Conservation (phyloP, 1,284 basidiomycete genomes). For the Anthracocystis panici-leucophaei region DNA sequence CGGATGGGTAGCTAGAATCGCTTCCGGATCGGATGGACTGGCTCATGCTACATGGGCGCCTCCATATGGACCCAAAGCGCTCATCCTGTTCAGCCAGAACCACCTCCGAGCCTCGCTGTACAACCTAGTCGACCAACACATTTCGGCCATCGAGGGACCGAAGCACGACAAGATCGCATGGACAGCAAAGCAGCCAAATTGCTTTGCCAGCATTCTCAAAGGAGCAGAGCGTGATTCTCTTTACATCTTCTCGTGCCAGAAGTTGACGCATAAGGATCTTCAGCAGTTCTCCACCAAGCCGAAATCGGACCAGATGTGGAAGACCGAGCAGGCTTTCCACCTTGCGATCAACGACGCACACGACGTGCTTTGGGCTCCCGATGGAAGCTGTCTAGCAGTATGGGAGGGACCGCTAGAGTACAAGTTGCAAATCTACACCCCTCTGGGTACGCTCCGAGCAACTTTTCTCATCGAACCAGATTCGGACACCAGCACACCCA, state of each 20-base stretch:
- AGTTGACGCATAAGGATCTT: conserved; percentile 20
- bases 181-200: conserved; percentile 36
- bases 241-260: conserved; percentile 36
- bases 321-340: conserved; percentile 78
- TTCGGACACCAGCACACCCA: conserved; percentile 26
- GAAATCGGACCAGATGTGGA: conserved; percentile 38
- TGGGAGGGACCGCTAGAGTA: conserved; percentile 83
- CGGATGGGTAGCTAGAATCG: conserved; percentile 61
- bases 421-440: conserved; percentile 80
- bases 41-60: conserved; percentile 55
- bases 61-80: conserved; percentile 40
- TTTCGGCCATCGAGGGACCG: conserved; percentile 50
- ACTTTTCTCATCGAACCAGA: conserved; percentile 73
- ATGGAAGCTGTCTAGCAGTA: conserved; percentile 81
- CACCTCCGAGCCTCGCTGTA: conserved; percentile 45
- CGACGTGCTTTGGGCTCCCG: conserved; percentile 83
- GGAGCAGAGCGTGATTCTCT: conserved; percentile 40
- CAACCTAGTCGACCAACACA: conserved; percentile 49
- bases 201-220: conserved; percentile 44
- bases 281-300: conserved; percentile 28
- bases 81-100: conserved; percentile 54
- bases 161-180: conserved; percentile 45
- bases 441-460: conserved; percentile 78
- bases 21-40: conserved; percentile 56
- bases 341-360: conserved; percentile 81